phyloP scores from a whole-genome alignment of 2,329 filamentous ascomycete genomes.

The Paecilomyces sp. region DNA sequence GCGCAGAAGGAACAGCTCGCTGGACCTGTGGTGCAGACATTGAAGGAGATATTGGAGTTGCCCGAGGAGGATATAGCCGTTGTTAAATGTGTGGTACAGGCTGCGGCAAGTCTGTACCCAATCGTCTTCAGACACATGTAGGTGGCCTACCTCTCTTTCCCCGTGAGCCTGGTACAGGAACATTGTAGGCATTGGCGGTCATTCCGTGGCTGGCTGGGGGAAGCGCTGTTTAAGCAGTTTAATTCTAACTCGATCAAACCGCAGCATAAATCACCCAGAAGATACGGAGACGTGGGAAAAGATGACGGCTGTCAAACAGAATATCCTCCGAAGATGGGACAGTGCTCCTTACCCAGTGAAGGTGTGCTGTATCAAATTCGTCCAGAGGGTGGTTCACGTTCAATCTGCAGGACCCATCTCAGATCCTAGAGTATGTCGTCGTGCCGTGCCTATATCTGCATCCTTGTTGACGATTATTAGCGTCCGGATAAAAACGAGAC shows the following conservation, averaged over 20 bases:
- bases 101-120: conserved; percentile 86
- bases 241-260: conserved; percentile 23
- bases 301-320: conserved; percentile 81
- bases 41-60: conserved; percentile 63
- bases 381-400: conserved; percentile 83
- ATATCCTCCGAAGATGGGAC: conserved; percentile 85
- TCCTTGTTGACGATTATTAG: conserved; percentile 30
- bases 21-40: conserved; percentile 67
- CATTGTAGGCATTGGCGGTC: conserved; percentile 12
- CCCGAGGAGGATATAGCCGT: conserved; percentile 72
- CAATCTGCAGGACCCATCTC: conserved; percentile 78
- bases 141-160: conserved; percentile 40
- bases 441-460: background rate
- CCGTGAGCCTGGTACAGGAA: conserved; percentile 11
- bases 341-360: conserved; percentile 65
- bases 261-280: conserved; percentile 77
- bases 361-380: conserved; percentile 96
- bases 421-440: conserved; percentile 67
- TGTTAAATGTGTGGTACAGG: conserved; percentile 78
- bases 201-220: background rate
- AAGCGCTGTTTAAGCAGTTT: background rate
- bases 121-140: conserved; percentile 91
- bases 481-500: conserved; percentile 72
- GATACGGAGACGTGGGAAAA: conserved; percentile 78
- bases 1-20: conserved; percentile 75